A percentile compares a stretch with the other conserved stretches of the same genome.
phyloP scores from a whole-genome alignment of 163 green algal genomes.

The Volvox carteri region DNA sequence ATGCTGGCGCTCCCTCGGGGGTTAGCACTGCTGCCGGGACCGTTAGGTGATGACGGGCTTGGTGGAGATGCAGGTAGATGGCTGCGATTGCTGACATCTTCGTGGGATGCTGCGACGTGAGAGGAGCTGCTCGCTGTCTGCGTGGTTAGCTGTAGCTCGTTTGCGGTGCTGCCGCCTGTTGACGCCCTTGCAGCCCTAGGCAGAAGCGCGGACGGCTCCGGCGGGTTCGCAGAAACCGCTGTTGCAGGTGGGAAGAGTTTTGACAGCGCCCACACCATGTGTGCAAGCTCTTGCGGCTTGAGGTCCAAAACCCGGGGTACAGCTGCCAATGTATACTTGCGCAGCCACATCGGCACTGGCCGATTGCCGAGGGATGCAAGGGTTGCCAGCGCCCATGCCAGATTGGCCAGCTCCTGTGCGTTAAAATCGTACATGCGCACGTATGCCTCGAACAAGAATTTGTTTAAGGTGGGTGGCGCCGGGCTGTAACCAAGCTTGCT shows the following conservation, averaged over 20 bases:
- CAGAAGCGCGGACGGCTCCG: neutral
- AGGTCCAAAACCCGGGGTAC: neutral
- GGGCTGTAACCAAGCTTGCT: constrained; percentile 56
- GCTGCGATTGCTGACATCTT: neutral
- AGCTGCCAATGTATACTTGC: constrained; percentile 1
- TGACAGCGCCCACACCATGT: constrained; percentile 45
- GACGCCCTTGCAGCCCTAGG: too few relatives aligned
- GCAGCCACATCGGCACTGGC: constrained; percentile 39
- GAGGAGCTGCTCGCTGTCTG: neutral
- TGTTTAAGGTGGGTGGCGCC: constrained; percentile 37
- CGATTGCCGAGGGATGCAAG: constrained; percentile 29
- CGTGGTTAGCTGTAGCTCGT: neutral
- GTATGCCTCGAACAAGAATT: constrained; percentile 57
- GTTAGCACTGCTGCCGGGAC: neutral
- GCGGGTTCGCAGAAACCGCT: neutral
- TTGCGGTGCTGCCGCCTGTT: neutral
- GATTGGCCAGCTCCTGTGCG: constrained; percentile 56
- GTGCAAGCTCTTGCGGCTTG: constrained; percentile 53
- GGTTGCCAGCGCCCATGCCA: constrained; percentile 49
- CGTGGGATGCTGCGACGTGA: neutral
- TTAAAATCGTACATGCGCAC: constrained; percentile 53
- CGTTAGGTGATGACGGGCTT: neutral
- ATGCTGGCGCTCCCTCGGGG: constrained; percentile 2
- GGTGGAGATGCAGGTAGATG: neutral
- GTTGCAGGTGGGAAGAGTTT: constrained; percentile 24